phyloP scores from a whole-genome alignment of 2,329 filamentous ascomycete species.

The Bisporella sp. region DNA sequence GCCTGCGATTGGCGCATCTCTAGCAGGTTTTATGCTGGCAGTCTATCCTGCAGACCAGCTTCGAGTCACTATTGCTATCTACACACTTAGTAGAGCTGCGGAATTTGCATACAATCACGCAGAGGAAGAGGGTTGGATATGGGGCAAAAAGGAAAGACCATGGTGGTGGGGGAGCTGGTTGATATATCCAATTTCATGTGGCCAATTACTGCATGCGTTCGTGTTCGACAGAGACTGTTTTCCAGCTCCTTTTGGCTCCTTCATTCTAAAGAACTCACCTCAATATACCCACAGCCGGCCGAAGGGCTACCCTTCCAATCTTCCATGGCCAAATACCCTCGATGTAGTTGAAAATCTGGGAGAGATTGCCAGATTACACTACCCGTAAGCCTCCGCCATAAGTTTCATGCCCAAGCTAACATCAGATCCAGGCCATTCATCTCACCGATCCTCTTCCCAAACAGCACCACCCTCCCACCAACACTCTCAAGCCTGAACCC shows the following conservation, averaged over 20 bases:
- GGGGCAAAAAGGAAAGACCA: constrained; percentile 58
- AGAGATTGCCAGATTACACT: constrained; percentile 72
- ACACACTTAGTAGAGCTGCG: constrained; percentile 69
- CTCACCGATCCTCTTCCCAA: constrained; percentile 81
- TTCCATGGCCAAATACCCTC: constrained; percentile 69
- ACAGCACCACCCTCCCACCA: constrained; percentile 56
- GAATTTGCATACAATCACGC: constrained; percentile 83
- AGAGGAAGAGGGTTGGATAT: constrained; percentile 65
- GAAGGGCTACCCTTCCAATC: constrained; percentile 53
- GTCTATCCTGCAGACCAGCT: constrained; percentile 64
- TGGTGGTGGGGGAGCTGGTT: constrained; percentile 85
- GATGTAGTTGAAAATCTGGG: constrained; percentile 77
- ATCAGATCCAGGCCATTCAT: constrained; percentile 56
- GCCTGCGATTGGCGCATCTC: constrained; percentile 81
- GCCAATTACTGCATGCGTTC: constrained; percentile 69
- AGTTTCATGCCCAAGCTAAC: constrained; percentile 2
- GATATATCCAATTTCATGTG: constrained; percentile 68
- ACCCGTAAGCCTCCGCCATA: constrained; percentile 57
- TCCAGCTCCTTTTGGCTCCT: constrained; percentile 53
- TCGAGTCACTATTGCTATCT: constrained; percentile 75
- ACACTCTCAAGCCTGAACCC: constrained; percentile 64
- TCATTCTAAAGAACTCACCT: constrained; percentile 64
- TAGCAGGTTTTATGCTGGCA: constrained; percentile 78
- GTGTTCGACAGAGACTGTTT: constrained; percentile 73
- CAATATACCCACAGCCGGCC: constrained; percentile 75